Base-by-base conservation (phyloP, 2,329 filamentous ascomycete genomes). In the Penicillium sp. region DNA sequence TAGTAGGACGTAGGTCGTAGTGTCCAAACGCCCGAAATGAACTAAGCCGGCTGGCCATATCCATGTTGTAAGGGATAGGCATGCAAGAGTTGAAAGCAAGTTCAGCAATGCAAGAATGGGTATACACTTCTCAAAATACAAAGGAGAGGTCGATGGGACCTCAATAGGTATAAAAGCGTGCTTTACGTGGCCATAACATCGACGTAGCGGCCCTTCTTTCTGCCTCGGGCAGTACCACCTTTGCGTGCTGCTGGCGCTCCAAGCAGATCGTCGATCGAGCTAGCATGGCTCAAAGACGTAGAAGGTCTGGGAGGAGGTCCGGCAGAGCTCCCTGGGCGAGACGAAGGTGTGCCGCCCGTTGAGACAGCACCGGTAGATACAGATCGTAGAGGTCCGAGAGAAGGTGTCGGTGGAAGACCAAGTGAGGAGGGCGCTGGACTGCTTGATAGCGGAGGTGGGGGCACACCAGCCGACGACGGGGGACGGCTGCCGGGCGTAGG, bases 241-340 rank as follows among this genome's bases (percentile, higher is more conserved):
- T 91, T 93, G 66, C 91, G 86, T 19, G 90, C 86, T 31, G 84
- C 86, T 3, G 90, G 87, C 5, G 90, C 88, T 5, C 91, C 91
- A 23, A 99, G 82, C 65, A 99, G 81, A 75, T 99, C 95, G 71
- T 99, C 95, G 73, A 99, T 96, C 70, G 91, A 95, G 77, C 90
- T 96, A n/a, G 92, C 92, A 73, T 92, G 92, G 77, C 92, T 96
- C 84, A 97, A 88, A 65, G 91, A 90, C 3, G 92, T 96, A 6
- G 87, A 78, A 5, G 93, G 93, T 64, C 91, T 82, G 71, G 86
- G 87, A 11, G 88, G 89, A 44, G 69, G 64, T n/a, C 79, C 75
- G 21, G 75, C 68, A 2, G 75, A 73, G 21, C 76, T 71, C 52
- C 73, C 73, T 6, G 78, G 74, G 8, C 78, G 75, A 41, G 74